A percentile compares a stretch with the other conserved stretches of the same genome.
Evolutionary conservation across 139 green algal genomes (phyloP).

Genomic region (Trebouxia sp.): DNA sequence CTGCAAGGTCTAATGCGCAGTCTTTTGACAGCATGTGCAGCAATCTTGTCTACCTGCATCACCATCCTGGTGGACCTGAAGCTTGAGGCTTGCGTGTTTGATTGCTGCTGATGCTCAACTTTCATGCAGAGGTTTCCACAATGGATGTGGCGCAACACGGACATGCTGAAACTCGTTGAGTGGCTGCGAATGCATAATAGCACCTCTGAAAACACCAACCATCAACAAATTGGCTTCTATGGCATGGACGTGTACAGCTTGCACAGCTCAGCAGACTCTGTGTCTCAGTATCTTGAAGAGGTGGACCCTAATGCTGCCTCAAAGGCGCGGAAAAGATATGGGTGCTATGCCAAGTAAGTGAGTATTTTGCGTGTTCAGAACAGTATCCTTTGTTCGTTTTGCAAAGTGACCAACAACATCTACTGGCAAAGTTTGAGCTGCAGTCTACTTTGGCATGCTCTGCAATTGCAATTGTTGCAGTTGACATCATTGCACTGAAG

Average conservation of each 20-base stretch:
- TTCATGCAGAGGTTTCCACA: conserved; percentile 50
- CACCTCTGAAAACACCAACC: neutral
- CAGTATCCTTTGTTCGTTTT: no score
- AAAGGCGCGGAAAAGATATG: conserved; percentile 37
- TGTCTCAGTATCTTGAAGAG: conserved; percentile 47
- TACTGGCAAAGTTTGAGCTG: no score
- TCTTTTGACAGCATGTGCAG: no score
- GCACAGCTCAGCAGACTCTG: conserved; percentile 36
- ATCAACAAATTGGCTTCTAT: conserved; percentile 43
- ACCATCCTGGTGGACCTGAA: no score
- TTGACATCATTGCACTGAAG: no score
- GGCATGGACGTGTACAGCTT: conserved; percentile 65
- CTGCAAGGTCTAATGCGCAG: no score
- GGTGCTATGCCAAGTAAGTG: conserved; percentile 55
- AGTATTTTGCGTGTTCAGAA: no score
- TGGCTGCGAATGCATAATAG: conserved; percentile 52
- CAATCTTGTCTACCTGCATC: no score
- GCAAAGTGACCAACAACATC: no score
- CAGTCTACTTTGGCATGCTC: no score
- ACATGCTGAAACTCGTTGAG: conserved; percentile 46
- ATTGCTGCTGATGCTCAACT: neutral
- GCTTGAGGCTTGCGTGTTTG: no score
- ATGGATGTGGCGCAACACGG: conserved; percentile 73
- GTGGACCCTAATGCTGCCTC: conserved; percentile 46
- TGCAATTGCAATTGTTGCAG: no score